These are phyloP conservation scores for Rhynchospora breviuscula DNA, from an alignment of 176 grass and related monocot genomes.

Conservation along the genomic window DNA sequence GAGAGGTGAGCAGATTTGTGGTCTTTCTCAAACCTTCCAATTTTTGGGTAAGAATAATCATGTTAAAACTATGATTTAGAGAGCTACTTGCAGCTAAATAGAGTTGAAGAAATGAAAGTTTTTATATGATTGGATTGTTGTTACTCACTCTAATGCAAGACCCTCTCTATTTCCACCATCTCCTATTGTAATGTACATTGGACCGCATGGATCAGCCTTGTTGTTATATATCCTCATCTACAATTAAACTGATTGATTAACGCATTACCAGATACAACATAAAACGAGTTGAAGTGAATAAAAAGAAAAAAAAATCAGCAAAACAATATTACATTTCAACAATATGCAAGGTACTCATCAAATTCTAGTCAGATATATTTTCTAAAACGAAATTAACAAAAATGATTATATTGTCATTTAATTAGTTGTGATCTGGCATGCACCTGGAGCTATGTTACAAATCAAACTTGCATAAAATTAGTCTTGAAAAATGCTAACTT, in stretches of 20 bases:
- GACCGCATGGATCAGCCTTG: conserved; percentile 52
- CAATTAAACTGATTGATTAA: background rate
- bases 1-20: conserved; percentile 56
- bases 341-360: too few relatives aligned
- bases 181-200: conserved; percentile 82
- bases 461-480: background rate
- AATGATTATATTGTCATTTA: background rate
- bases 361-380: too few relatives aligned
- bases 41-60: background rate
- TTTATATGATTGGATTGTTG: background rate
- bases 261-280: background rate
- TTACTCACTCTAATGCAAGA: conserved; percentile 77
- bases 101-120: background rate
- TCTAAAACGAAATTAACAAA: too few relatives aligned
- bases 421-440: too few relatives aligned
- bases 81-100: background rate
- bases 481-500: conserved; percentile 24
- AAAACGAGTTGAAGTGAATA: background rate
- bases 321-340: too few relatives aligned
- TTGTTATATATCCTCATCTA: conserved; percentile 69
- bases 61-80: background rate
- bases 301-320: too few relatives aligned
- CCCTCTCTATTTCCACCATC: conserved; percentile 97
- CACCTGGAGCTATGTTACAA: too few relatives aligned
- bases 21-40: conserved; percentile 55